A percentile compares a stretch with the other conserved stretches of the same genome.
These are phyloP conservation scores for Colletotrichum plurivorum DNA, from an alignment of 2,329 filamentous ascomycete species.

Conservation along the genomic window DNA sequence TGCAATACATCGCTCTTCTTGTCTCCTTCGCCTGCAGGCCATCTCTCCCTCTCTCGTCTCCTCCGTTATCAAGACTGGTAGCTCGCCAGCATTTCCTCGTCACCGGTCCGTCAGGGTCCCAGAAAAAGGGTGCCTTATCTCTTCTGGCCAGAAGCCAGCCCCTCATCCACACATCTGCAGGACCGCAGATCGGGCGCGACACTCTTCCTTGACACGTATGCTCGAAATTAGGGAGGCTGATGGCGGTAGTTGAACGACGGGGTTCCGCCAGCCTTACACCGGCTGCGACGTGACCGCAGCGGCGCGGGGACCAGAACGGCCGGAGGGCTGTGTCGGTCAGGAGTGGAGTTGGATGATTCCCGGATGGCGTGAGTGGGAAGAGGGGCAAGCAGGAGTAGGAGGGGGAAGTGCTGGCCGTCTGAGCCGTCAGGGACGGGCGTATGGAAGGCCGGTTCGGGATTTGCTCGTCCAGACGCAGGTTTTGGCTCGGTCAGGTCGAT, in stretches of 20 bases:
- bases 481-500: neutral
- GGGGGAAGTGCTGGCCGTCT: neutral
- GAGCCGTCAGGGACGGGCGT: neutral
- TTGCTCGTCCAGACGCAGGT: neutral
- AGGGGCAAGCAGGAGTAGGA: neutral
- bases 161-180: conserved; percentile 12
- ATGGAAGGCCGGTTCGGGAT: conserved; percentile 5
- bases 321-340: conserved; percentile 20
- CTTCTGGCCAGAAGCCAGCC: neutral
- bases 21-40: conserved; percentile 15
- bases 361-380: conserved; percentile 6
- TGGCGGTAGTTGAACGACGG: conserved; percentile 17
- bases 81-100: neutral
- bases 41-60: conserved; percentile 6
- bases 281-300: conserved; percentile 26
- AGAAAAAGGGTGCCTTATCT: conserved; percentile 9
- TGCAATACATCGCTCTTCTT: conserved; percentile 21
- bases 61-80: neutral
- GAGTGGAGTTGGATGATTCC: conserved; percentile 7
- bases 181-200: conserved; percentile 7
- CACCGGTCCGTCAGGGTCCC: conserved; percentile 16
- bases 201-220: conserved; percentile 11
- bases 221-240: conserved; percentile 5
- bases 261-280: conserved; percentile 20
- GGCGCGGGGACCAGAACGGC: conserved; percentile 3